Conservation (phyloP, 83 land plant genomes). For the Isoetes engelmannii region DNA sequence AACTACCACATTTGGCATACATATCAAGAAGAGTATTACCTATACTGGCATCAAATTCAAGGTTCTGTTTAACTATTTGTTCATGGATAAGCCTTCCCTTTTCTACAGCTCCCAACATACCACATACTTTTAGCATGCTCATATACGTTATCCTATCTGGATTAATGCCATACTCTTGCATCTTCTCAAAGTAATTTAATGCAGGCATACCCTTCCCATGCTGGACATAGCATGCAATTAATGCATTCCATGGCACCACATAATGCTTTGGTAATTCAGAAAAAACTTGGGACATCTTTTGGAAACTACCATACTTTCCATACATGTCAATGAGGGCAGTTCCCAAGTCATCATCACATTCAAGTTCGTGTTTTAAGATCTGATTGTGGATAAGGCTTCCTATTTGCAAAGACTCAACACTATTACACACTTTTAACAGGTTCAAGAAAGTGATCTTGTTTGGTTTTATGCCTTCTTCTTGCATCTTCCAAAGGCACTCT, state of each 20-base stretch:
- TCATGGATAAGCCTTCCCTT: conserved; percentile 18
- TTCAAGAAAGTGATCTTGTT: background rate
- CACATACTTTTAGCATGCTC: conserved; percentile 15
- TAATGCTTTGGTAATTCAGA: conserved; percentile 4
- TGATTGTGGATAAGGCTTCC: conserved; percentile 20
- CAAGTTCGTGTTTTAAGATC: conserved; percentile 14
- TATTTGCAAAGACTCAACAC: background rate
- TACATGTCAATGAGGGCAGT: conserved; percentile 26
- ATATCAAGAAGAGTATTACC: too few relatives aligned
- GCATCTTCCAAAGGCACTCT: conserved; percentile 17
- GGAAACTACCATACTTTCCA: conserved; percentile 15
- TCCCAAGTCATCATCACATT: conserved; percentile 12
- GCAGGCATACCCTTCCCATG: conserved; percentile 11
- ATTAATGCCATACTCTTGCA: conserved; percentile 4
- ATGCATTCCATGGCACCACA: conserved; percentile 21
- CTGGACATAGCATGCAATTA: conserved; percentile 22
- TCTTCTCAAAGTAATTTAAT: conserved; percentile 6
- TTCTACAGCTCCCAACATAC: background rate
- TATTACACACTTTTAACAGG: conserved; percentile 20
- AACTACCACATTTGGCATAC: too few relatives aligned
- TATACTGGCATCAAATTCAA: too few relatives aligned
- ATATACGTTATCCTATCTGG: conserved; percentile 11
- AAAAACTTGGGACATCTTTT: conserved; percentile 11
- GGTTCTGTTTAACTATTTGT: too few relatives aligned
- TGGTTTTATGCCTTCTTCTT: conserved; percentile 3